Evolutionary conservation across 2,329 filamentous ascomycete species (phyloP).

Genomic region (Colletotrichum eremochloae): DNA sequence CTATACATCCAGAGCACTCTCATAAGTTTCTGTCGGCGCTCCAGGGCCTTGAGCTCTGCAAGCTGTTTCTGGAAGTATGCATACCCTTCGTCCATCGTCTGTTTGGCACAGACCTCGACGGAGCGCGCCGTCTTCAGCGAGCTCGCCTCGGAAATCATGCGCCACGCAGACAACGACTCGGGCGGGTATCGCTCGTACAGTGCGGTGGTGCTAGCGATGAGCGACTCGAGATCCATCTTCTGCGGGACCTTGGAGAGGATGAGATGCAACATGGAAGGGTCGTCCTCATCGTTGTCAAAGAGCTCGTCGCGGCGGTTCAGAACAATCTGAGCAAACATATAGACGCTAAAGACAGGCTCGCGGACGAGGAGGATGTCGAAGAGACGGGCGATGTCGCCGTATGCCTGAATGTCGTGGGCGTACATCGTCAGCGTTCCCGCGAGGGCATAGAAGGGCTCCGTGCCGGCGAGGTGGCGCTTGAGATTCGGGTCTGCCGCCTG

Average conservation of each 20-base stretch:
- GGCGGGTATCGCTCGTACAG: slow-evolving; percentile 80
- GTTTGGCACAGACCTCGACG: slow-evolving; percentile 60
- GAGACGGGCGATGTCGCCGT: slow-evolving; percentile 87
- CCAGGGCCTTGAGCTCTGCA: slow-evolving; percentile 76
- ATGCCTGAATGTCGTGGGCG: slow-evolving; percentile 93
- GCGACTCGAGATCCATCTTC: slow-evolving; percentile 81
- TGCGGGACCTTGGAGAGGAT: slow-evolving; percentile 88
- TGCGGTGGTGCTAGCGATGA: slow-evolving; percentile 75
- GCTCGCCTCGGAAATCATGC: slow-evolving; percentile 78
- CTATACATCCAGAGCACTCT: slow-evolving; percentile 74
- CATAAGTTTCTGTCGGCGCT: slow-evolving; percentile 66
- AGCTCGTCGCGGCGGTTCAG: slow-evolving; percentile 85
- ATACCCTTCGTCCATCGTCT: slow-evolving; percentile 76
- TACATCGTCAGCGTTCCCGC: slow-evolving; percentile 96
- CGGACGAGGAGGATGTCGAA: slow-evolving; percentile 93
- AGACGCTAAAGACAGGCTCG: slow-evolving; percentile 90
- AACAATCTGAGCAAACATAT: slow-evolving; percentile 92
- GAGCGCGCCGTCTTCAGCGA: slow-evolving; percentile 86
- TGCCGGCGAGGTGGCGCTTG: slow-evolving; percentile 79
- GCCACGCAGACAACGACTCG: slow-evolving; percentile 78
- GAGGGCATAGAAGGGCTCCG: slow-evolving; percentile 91
- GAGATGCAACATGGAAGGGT: slow-evolving; percentile 93
- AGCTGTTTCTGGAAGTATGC: slow-evolving; percentile 78
- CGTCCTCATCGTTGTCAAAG: slow-evolving; percentile 82
- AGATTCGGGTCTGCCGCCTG: slow-evolving; percentile 78